Evolutionary conservation across 345 rosid species (phyloP), one percentile per base, ranked within the genome.

Genomic region (Populus alba): DNA sequence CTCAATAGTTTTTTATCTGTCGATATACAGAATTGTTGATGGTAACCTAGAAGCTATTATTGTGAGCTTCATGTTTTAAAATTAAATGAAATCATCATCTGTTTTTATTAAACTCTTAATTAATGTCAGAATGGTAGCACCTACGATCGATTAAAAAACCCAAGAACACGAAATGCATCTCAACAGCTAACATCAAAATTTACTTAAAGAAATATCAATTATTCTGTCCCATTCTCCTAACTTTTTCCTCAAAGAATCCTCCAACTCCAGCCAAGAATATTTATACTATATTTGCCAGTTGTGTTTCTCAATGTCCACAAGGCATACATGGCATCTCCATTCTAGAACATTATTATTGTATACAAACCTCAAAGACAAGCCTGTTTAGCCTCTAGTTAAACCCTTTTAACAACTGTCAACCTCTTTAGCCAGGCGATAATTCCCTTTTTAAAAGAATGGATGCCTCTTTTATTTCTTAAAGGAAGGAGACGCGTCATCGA

Each of bases 81-180:
- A 38, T 38, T 38, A 8, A 38, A 38, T 38, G 41, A 38, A 38
- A 38, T 38, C 41, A 38, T 38, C 41, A 6, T 38, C 9, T 8
- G 41, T 38, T 6, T 6, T 6, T 6, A 38, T 38, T 6, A 38
- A 38, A 38, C 41, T 38, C 7, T 6, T 38, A 38, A 38, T 38
- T 33, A 33, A 33, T 33, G 41, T 38, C 41, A 38, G 9, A 38
- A 38, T 6, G 41, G 41, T 7, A 8, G 41, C 41, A 38, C 9
- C 20, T 27, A 75, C 7, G 49, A 68, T 77, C 7, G 49, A 68
- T 77, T 77, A 4, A 53, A 73, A 79, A 73, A 68, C 74, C 75
- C 12, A 27, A 57, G 41, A 59, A 61, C 82, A 74, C 59, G 82
- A 74, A 74, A 79, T 59, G 75, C 68, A 74, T 79, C 74, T 39